phyloP scores from a whole-genome alignment of 1,139 yeast species.

The Meyerozyma elateridarum region DNA sequence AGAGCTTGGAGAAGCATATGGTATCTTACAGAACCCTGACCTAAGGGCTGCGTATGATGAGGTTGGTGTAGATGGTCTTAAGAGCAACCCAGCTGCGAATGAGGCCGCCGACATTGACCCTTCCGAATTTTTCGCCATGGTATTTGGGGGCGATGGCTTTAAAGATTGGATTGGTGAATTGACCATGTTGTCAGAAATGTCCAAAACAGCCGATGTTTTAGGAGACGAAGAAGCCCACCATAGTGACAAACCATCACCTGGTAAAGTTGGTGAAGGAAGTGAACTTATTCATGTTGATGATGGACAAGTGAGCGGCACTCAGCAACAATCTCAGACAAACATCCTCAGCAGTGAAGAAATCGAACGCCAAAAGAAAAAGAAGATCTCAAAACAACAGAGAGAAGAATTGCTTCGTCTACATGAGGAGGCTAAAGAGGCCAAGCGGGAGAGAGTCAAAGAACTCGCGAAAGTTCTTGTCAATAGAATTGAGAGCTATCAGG shows the following conservation, averaged over 20 bases:
- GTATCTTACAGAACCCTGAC: slow-evolving; percentile 34
- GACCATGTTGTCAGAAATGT: slow-evolving; percentile 54
- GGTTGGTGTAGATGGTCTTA: slow-evolving; percentile 41
- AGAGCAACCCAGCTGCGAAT: slow-evolving; percentile 13
- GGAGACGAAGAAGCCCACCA: slow-evolving; percentile 18
- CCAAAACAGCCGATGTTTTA: slow-evolving; percentile 52
- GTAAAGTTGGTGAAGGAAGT: background rate
- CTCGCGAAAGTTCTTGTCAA: slow-evolving; percentile 43
- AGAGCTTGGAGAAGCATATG: slow-evolving; percentile 39
- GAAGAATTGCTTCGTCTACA: slow-evolving; percentile 51
- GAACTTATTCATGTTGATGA: slow-evolving; percentile 1
- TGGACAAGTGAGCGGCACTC: background rate
- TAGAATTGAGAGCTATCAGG: slow-evolving; percentile 37
- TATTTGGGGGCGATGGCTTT: slow-evolving; percentile 86
- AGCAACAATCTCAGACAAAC: slow-evolving; percentile 1
- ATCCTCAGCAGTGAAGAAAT: slow-evolving; percentile 12
- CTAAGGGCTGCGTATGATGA: slow-evolving; percentile 39
- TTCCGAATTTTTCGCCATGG: slow-evolving; percentile 65
- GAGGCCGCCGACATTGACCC: slow-evolving; percentile 38
- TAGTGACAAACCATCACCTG: background rate
- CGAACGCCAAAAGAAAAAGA: slow-evolving; percentile 30
- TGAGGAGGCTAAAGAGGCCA: slow-evolving; percentile 52
- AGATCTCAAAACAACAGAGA: slow-evolving; percentile 46
- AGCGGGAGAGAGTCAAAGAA: slow-evolving; percentile 50
- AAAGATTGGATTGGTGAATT: slow-evolving; percentile 77